A percentile compares a stretch with the other conserved stretches of the same genome.
Conservation (phyloP, 495 filamentous ascomycete genomes). For the Aspergillus panamensis region DNA sequence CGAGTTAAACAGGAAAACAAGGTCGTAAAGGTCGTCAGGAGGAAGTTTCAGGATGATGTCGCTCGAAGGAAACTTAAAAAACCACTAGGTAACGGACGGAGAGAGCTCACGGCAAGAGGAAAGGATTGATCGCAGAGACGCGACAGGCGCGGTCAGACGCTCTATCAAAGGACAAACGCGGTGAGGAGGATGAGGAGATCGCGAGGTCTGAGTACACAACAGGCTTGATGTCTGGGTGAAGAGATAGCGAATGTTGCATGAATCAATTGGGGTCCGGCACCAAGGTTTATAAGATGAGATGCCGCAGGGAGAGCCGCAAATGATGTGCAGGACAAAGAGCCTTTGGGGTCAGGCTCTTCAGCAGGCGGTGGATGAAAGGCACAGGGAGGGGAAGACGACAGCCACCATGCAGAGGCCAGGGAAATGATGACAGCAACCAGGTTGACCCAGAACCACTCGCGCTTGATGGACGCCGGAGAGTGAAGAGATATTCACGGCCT, state of each 20-base stretch:
- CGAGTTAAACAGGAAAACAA: neutral
- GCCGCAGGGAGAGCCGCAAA: constrained; percentile 8
- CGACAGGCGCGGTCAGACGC: constrained; percentile 19
- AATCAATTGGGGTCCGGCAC: constrained; percentile 12
- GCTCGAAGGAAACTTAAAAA: constrained; percentile 8
- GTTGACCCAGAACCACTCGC: constrained; percentile 1
- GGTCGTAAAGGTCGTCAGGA: constrained; percentile 16
- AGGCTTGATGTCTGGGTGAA: neutral
- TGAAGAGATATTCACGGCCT: neutral
- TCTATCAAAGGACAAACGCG: constrained; percentile 8
- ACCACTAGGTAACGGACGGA: constrained; percentile 2
- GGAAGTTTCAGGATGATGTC: constrained; percentile 7
- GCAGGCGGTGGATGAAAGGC: constrained; percentile 9
- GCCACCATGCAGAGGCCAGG: neutral
- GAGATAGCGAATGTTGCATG: neutral
- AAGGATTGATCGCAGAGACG: constrained; percentile 19
- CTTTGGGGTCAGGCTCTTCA: constrained; percentile 3
- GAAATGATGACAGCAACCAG: neutral
- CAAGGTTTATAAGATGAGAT: constrained; percentile 2
- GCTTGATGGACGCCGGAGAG: constrained; percentile 4
- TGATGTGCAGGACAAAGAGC: constrained; percentile 4
- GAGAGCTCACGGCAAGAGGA: constrained; percentile 7
- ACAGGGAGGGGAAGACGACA: neutral
- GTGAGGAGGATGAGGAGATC: constrained; percentile 2
- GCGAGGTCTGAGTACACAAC: neutral